Percentiles rank a stretch among this genome's conserved stretches.
Evolutionary conservation across 2,329 filamentous ascomycete species (phyloP).

Genomic region (Colletotrichum phormii): DNA sequence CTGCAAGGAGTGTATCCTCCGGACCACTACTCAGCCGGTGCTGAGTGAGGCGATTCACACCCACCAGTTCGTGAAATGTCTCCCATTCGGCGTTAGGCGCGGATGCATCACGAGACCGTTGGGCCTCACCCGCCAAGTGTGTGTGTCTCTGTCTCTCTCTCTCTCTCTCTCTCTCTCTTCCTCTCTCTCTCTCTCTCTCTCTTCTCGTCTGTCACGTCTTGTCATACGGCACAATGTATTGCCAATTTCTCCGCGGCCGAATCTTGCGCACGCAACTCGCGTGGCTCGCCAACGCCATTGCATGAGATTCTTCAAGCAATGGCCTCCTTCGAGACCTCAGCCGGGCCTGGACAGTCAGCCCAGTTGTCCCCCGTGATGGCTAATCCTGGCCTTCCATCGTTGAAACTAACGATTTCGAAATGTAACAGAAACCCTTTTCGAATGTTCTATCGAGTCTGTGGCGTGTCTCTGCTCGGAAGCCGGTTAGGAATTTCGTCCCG

Average conservation of each 20-base stretch:
- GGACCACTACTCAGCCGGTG: neutral
- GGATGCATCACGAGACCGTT: neutral
- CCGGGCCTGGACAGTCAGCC: neutral
- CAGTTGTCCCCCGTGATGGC: neutral
- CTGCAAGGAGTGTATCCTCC: constrained; percentile 1
- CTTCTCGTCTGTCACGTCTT: neutral
- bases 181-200: too few relatives aligned
- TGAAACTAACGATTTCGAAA: constrained; percentile 9
- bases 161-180: too few relatives aligned
- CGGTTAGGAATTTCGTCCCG: neutral
- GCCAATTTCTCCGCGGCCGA: neutral
- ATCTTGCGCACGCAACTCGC: constrained; percentile 7
- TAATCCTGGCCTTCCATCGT: constrained; percentile 6
- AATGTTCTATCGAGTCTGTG: constrained; percentile 17
- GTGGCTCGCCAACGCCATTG: neutral
- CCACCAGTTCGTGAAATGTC: neutral
- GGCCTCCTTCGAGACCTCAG: neutral
- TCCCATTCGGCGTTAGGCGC: neutral
- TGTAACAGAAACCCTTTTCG: constrained; percentile 10
- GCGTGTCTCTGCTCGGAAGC: neutral
- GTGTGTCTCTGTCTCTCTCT: neutral
- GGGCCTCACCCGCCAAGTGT: neutral
- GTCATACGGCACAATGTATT: constrained; percentile 5
- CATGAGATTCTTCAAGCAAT: constrained; percentile 1
- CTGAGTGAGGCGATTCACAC: neutral